Evolutionary conservation across 2,329 filamentous ascomycete genomes (phyloP), one percentile per base, ranked within the genome.

Genomic region (Epichloe typhina): DNA sequence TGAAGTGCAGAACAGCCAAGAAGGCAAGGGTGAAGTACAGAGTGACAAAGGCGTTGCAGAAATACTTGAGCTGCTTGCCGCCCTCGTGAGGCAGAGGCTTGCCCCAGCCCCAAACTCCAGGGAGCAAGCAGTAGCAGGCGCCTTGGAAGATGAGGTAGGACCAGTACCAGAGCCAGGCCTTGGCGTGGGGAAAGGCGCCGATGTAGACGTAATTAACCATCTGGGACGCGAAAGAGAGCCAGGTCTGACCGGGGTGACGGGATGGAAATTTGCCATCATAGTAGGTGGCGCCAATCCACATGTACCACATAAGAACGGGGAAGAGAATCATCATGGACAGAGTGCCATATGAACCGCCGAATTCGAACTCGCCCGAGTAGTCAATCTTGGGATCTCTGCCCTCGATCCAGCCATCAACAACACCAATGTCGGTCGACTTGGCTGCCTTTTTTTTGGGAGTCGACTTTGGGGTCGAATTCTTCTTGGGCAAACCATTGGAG

Each of bases 221-320:
- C 57, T 95, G 83, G 52, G 73, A 68, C 50, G 78, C 74, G 64
- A 96, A 97, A 17, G 91, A 82, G 12, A 62, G 58, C 64, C 80
- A 79, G 58, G 75, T 82, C 72, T 95, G 77, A 41, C 78, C 85
- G 42, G 78, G 65, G 2, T 71, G 70, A 1, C 81, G 86, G 42
- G 72, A 70, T 15, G 93, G 93, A 48, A 94, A 74, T 56, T 86
- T 82, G 59, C 91, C 91, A 64, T 88, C 74, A 70, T 96, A 98
- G 71, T 91, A 95, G 47, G 84, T 90, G 36, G 91, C 86, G 47
- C 93, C 93, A 67, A 95, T 83, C 90, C 90, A 97, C 90, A 98
- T 95, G 72, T 96, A 97, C 78, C 88, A 96, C 91, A 97, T 97
- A 60, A 98, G 77, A 38, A 83, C 55, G n/a, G 93, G 93, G 69